These are phyloP conservation scores for Rauvolfia tetraphylla DNA, from an alignment of 257 asterid genomes.

Conservation along the genomic window DNA sequence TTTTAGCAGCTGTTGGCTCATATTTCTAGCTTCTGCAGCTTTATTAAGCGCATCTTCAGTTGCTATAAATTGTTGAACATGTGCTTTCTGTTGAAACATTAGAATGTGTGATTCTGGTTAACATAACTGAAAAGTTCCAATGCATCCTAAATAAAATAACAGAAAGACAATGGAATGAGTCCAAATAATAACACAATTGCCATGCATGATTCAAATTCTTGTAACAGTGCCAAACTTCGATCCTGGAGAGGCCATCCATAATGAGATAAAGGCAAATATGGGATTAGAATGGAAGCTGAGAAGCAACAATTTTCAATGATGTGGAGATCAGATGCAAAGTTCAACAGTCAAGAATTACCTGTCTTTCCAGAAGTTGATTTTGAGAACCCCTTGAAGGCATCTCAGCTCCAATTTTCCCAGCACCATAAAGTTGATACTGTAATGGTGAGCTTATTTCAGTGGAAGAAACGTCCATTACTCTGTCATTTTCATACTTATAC, in stretches of 20 bases:
- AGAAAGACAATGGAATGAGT: background rate
- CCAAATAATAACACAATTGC: background rate
- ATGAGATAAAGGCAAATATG: background rate
- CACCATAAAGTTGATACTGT: slow-evolving; percentile 88
- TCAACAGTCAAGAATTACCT: slow-evolving; percentile 35
- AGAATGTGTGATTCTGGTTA: background rate
- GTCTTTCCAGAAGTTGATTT: slow-evolving; percentile 99
- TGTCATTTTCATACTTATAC: slow-evolving; percentile 90
- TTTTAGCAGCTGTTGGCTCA: slow-evolving; percentile 71
- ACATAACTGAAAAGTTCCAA: background rate
- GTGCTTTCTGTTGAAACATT: slow-evolving; percentile 70
- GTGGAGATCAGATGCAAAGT: slow-evolving; percentile 4
- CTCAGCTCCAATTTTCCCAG: slow-evolving; percentile 80
- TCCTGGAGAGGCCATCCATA: background rate
- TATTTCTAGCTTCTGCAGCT: slow-evolving; percentile 93
- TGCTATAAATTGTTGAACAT: slow-evolving; percentile 95
- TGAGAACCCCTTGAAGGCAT: slow-evolving; percentile 75
- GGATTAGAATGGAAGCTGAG: background rate
- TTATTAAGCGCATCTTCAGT: slow-evolving; percentile 97
- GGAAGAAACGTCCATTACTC: slow-evolving; percentile 84
- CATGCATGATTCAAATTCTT: background rate
- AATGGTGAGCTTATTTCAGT: slow-evolving; percentile 83
- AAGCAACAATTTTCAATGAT: background rate
- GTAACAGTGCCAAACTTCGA: background rate
- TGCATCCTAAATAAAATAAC: background rate